phyloP scores from a whole-genome alignment of 345 rosid species.

The Gossypium stocksii region DNA sequence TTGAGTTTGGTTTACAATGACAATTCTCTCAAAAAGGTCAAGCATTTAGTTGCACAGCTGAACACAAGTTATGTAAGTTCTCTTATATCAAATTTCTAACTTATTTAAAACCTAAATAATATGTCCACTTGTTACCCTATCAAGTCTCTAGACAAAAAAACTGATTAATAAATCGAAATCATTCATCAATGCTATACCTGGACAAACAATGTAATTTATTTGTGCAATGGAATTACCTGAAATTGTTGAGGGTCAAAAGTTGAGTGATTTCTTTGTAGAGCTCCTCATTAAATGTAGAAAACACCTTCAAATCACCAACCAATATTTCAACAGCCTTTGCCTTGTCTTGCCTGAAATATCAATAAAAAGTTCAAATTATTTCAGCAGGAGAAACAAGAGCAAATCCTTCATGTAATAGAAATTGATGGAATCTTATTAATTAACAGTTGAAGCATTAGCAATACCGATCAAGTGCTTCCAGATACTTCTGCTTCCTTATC shows the following conservation, averaged over 20 bases:
- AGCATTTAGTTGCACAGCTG: slow-evolving; percentile 1
- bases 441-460: not conserved
- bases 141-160: not conserved
- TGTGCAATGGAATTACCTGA: not conserved
- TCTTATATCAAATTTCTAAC: not conserved
- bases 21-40: not conserved
- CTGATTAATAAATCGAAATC: not conserved
- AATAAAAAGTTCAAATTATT: slow-evolving; percentile 15
- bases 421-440: not conserved
- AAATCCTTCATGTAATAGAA: not conserved
- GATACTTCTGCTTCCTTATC: slow-evolving; percentile 86
- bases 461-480: slow-evolving; percentile 84
- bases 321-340: slow-evolving; percentile 77
- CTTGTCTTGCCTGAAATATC: slow-evolving; percentile 24
- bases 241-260: slow-evolving; percentile 47
- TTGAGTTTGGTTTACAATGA: not conserved
- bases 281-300: slow-evolving; percentile 67
- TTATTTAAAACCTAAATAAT: not conserved
- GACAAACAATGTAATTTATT: not conserved
- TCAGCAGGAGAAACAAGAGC: not conserved
- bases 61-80: not conserved
- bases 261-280: slow-evolving; percentile 73
- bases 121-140: not conserved
- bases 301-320: slow-evolving; percentile 61
- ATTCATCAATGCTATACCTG: not conserved